phyloP scores from a whole-genome alignment of 2,329 filamentous ascomycete species.

The Chaetomiaceae sp. region DNA sequence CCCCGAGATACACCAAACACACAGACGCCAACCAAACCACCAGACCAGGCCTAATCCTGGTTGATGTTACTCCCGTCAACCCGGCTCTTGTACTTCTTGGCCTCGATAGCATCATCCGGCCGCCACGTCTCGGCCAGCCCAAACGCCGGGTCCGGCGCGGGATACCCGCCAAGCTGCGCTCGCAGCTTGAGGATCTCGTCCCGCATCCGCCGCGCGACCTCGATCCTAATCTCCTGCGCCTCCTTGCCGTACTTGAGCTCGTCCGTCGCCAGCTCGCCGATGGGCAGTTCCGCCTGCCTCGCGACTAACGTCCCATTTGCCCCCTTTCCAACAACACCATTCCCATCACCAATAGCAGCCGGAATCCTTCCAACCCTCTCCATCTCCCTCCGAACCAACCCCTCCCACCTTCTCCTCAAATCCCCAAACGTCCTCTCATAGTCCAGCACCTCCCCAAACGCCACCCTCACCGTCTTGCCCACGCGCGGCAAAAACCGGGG shows the following conservation, averaged over 20 bases:
- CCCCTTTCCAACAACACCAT: not conserved
- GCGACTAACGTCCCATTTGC: not conserved
- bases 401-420: slow-evolving; percentile 68
- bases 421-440: slow-evolving; percentile 72
- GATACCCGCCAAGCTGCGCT: slow-evolving; percentile 59
- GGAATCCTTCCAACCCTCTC: not conserved
- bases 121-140: slow-evolving; percentile 79
- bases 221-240: slow-evolving; percentile 69
- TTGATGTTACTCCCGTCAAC: slow-evolving; percentile 51
- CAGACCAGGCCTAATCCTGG: slow-evolving; percentile 24
- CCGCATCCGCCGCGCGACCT: slow-evolving; percentile 74
- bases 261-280: slow-evolving; percentile 48
- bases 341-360: not conserved
- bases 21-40: too few species aligned
- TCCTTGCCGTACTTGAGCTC: slow-evolving; percentile 66
- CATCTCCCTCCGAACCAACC: slow-evolving; percentile 51
- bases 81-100: slow-evolving; percentile 47
- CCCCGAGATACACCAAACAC: too few species aligned
- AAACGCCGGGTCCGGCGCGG: slow-evolving; percentile 74
- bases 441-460: slow-evolving; percentile 76
- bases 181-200: slow-evolving; percentile 77
- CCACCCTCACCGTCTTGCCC: slow-evolving; percentile 65
- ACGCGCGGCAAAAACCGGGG: slow-evolving; percentile 77
- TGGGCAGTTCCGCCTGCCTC: not conserved
- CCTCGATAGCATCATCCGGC: slow-evolving; percentile 46